Evolutionary conservation across 176 grass and related monocot species (phyloP), one percentile per base, ranked within the genome.

Genomic region (Oryza longistaminata): DNA sequence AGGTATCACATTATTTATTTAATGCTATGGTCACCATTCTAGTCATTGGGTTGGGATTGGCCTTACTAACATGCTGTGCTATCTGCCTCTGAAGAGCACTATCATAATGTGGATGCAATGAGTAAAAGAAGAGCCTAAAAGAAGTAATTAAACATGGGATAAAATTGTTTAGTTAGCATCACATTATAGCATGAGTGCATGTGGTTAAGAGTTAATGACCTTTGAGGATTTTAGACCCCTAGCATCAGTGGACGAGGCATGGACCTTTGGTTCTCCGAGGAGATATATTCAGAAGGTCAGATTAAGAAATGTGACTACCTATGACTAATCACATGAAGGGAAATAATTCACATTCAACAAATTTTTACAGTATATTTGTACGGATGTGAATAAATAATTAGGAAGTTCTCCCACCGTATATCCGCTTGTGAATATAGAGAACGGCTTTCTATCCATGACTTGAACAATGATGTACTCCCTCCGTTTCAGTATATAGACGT

Each of bases 261-360:
- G 66, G 34, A 85, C 39, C 75, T 79, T 86, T 86, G 68, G 67
- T 35, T 86, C 53, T 65, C 52, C 76, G 13, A 86, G 39, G 52
- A 71, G 52, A 71, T 72, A 55, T 61, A 21, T 39, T 24, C 24
- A 46, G n/a, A 73, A 73, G 42, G n/a, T 73, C 12, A 26, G 2
- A 61, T 61, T 61, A 61, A 60, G 55, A 21, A 61, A n/a, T 10
- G 21, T 10, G 55, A 22, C 55, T 22, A 22, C 21, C 21, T 9
- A 9, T 22, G 17, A 21, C 53, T 21, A 21, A 21, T 58, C 16
- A 58, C 53, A 58, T 58, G 53, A n/a, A 58, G 53, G 16, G 19
- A 21, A 58, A 21, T 58, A 21, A 21, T 58, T n/a, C 53, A 21
- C 17, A 21, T 58, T 17, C 52, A 55, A n/a, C 53, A 58, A 6